Evolutionary conservation across 2,329 filamentous ascomycete genomes (phyloP).

Genomic region (Hymenoscyphus occultus): DNA sequence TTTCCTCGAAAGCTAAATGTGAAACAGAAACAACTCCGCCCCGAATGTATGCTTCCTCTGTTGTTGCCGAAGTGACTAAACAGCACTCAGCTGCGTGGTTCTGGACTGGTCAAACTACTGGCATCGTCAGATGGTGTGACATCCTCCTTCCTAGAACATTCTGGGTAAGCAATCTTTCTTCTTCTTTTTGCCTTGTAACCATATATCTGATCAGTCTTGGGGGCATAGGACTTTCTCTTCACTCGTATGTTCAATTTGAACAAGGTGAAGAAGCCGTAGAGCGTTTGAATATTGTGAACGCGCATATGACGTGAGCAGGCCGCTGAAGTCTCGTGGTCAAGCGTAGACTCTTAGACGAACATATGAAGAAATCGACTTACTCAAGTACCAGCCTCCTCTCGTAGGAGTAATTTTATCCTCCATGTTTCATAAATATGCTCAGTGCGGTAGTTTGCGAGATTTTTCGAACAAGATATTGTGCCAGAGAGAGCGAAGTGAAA

Average conservation of each 20-base stretch:
- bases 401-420: too few species aligned
- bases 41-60: constrained; percentile 23
- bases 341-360: too few species aligned
- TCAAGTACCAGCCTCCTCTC: too few species aligned
- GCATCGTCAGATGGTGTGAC: constrained; percentile 21
- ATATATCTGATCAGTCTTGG: neutral
- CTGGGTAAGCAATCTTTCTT: constrained; percentile 21
- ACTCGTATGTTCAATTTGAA: constrained; percentile 19
- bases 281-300: too few species aligned
- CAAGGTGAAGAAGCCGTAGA: constrained; percentile 2
- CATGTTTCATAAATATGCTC: too few species aligned
- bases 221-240: constrained; percentile 16
- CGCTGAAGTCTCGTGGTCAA: too few species aligned
- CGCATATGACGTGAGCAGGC: too few species aligned
- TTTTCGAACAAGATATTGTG: too few species aligned
- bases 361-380: too few species aligned
- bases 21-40: constrained; percentile 17
- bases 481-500: too few species aligned
- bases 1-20: constrained; percentile 4
- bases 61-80: constrained; percentile 25
- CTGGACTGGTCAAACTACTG: constrained; percentile 26
- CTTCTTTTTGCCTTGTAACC: neutral
- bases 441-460: too few species aligned
- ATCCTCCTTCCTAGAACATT: constrained; percentile 23
- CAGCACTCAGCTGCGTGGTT: constrained; percentile 26